A percentile compares a stretch with the other conserved stretches of the same genome.
Conservation (phyloP, 108 stramenopile species). For the Stephanodiscus minutulus region DNA sequence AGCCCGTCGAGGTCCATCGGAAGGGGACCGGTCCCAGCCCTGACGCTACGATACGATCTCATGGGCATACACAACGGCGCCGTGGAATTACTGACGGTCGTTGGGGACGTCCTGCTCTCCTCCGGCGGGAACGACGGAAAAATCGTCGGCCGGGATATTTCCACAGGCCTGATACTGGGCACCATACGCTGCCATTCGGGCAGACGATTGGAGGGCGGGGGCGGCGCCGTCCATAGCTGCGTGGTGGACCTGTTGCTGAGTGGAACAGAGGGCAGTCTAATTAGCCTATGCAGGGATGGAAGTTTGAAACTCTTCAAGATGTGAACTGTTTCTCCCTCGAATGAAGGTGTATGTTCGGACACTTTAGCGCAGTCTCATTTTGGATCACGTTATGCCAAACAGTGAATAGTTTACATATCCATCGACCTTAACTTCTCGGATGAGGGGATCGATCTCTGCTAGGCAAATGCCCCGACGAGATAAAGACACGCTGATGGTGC, state of each 20-base stretch:
- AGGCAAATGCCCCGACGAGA: no score
- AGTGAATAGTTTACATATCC: no score
- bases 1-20: slow-evolving; percentile 7
- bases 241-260: slow-evolving; percentile 36
- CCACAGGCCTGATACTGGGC: slow-evolving; percentile 32
- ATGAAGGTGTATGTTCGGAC: no score
- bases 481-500: no score
- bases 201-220: slow-evolving; percentile 5
- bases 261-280: slow-evolving; percentile 21
- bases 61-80: slow-evolving; percentile 32
- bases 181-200: slow-evolving; percentile 34
- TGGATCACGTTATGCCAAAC: no score
- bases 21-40: slow-evolving; percentile 18
- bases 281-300: slow-evolving; percentile 44
- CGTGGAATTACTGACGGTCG: slow-evolving; percentile 24
- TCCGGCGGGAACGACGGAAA: slow-evolving; percentile 45
- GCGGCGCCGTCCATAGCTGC: slow-evolving; percentile 17
- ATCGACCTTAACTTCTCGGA: no score
- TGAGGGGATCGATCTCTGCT: no score
- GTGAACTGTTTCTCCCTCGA: not conserved
- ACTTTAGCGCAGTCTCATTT: no score
- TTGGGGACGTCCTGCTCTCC: slow-evolving; percentile 41
- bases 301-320: slow-evolving; percentile 18
- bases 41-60: slow-evolving; percentile 25
- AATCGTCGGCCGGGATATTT: slow-evolving; percentile 38